phyloP scores from a whole-genome alignment of 176 grass and related monocot species.

The Rhynchospora pubera region DNA sequence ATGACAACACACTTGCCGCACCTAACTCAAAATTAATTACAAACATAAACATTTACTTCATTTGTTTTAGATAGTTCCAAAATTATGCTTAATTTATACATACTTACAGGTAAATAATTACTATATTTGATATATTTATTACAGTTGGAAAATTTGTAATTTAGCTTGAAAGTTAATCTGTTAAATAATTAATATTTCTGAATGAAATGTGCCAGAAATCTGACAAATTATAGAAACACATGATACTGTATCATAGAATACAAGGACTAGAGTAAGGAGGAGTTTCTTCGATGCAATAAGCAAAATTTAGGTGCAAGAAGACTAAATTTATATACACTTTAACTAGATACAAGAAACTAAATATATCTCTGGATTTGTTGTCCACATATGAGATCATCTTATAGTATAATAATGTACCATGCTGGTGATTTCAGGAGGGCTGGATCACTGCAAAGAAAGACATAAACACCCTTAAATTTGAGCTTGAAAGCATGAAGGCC shows the following conservation, averaged over 20 bases:
- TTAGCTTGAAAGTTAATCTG: neutral
- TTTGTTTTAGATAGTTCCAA: too few species aligned
- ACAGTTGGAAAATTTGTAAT: neutral
- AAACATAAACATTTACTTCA: too few species aligned
- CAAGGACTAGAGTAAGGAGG: neutral
- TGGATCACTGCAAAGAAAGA: slow-evolving; percentile 96
- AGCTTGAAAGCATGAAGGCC: slow-evolving; percentile 93
- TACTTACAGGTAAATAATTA: too few species aligned
- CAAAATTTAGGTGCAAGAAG: neutral
- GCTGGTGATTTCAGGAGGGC: slow-evolving; percentile 66
- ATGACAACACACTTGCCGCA: too few species aligned
- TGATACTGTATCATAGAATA: neutral
- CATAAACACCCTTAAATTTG: slow-evolving; percentile 99
- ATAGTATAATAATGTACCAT: neutral
- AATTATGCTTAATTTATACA: too few species aligned
- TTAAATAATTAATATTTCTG: neutral
- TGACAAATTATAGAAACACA: neutral
- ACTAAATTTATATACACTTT: neutral
- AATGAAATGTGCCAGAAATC: neutral
- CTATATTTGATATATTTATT: neutral
- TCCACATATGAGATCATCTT: neutral
- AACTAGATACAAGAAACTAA: neutral
- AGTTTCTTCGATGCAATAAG: neutral
- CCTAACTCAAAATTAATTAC: too few species aligned
- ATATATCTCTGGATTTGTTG: neutral